phyloP scores from a whole-genome alignment of 1,139 yeast genomes.

The Kodamaea plutei region DNA sequence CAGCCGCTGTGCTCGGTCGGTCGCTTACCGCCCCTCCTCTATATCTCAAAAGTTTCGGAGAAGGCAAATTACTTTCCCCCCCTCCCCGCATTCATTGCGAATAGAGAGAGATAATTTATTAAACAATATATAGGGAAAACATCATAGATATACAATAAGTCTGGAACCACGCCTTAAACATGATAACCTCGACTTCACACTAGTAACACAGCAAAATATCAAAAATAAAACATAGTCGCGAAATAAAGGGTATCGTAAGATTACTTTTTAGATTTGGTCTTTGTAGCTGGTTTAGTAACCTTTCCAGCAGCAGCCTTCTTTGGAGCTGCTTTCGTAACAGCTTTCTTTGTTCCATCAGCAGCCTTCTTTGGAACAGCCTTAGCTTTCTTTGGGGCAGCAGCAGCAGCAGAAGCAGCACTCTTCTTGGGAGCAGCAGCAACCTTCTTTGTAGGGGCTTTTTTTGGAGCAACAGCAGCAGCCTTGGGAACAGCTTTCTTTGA shows the following conservation, averaged over 20 bases:
- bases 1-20: no score
- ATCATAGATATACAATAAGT: background rate
- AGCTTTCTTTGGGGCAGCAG: no score
- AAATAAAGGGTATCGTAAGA: background rate
- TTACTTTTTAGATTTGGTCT: constrained; percentile 7
- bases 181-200: background rate
- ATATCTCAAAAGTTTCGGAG: no score
- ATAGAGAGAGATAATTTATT: no score
- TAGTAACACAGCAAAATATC: no score
- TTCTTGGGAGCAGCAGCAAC: constrained; percentile 8
- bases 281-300: constrained; percentile 8
- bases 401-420: no score
- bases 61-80: no score
- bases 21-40: no score
- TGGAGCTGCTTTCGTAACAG: constrained; percentile 14
- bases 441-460: constrained; percentile 10
- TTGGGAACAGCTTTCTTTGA: constrained; percentile 4
- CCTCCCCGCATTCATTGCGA: no score
- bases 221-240: background rate
- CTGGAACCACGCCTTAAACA: background rate
- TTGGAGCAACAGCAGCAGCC: no score
- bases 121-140: no score
- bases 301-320: constrained; percentile 20
- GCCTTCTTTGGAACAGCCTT: constrained; percentile 24
- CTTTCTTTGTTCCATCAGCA: constrained; percentile 15